phyloP scores from a whole-genome alignment of 208 protist genomes.

The Leishmania turanica region DNA sequence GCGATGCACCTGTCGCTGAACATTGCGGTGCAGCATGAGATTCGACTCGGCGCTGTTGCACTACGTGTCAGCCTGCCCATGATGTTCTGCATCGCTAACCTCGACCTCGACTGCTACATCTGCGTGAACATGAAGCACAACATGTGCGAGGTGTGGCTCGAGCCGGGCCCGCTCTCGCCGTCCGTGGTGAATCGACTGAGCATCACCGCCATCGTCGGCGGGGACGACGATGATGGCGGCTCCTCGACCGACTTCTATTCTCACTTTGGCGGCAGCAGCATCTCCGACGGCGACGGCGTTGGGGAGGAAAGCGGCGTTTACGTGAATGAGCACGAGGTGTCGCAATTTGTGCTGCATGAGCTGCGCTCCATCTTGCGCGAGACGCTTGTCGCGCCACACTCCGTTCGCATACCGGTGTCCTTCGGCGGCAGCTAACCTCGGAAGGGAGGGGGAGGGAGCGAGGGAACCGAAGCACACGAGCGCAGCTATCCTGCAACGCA shows the following conservation, averaged over 20 bases:
- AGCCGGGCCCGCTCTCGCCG: slow-evolving; percentile 64
- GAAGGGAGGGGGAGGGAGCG: too few relatives aligned
- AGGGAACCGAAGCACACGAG: too few relatives aligned
- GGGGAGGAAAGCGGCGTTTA: slow-evolving; percentile 39
- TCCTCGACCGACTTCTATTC: slow-evolving; percentile 36
- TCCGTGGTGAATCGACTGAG: slow-evolving; percentile 71
- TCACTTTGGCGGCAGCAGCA: slow-evolving; percentile 31
- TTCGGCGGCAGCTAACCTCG: not conserved
- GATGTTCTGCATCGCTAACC: slow-evolving; percentile 51
- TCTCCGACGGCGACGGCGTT: slow-evolving; percentile 26
- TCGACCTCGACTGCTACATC: slow-evolving; percentile 82
- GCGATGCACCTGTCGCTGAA: slow-evolving; percentile 56
- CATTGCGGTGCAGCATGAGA: slow-evolving; percentile 54
- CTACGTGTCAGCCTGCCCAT: slow-evolving; percentile 72
- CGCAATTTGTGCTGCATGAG: slow-evolving; percentile 71
- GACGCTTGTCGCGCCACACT: slow-evolving; percentile 76
- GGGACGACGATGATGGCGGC: slow-evolving; percentile 22
- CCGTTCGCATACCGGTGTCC: slow-evolving; percentile 54
- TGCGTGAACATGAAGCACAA: slow-evolving; percentile 68
- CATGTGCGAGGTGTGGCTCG: slow-evolving; percentile 69
- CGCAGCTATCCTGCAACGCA: not conserved
- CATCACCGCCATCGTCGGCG: slow-evolving; percentile 63
- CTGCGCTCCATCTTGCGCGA: slow-evolving; percentile 67
- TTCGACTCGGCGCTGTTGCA: slow-evolving; percentile 44
- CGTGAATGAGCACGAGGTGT: slow-evolving; percentile 72